A percentile compares a stretch with the other conserved stretches of the same genome.
Conservation (phyloP, 495 filamentous ascomycete genomes). For the Acidomyces sp. region DNA sequence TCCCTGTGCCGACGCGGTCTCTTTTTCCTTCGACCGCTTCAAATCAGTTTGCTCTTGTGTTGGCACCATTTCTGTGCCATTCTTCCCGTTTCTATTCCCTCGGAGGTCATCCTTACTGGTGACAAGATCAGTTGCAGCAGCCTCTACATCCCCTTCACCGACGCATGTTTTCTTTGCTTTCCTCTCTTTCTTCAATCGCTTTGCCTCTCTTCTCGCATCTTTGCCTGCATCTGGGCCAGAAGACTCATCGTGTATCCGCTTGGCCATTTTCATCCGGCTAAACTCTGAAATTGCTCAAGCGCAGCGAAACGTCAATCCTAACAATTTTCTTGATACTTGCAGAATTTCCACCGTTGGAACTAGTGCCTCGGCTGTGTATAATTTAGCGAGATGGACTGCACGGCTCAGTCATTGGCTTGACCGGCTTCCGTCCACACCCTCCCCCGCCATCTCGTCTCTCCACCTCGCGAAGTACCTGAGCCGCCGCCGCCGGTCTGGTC, state of each 20-base stretch:
- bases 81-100: neutral
- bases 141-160: neutral
- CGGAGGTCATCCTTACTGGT: neutral
- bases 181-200: conserved; percentile 19
- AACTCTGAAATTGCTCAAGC: too few relatives aligned
- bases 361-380: too few relatives aligned
- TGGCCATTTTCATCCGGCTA: too few relatives aligned
- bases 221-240: conserved; percentile 1
- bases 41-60: conserved; percentile 17
- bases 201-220: conserved; percentile 11
- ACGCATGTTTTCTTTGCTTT: neutral
- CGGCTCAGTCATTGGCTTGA: too few relatives aligned
- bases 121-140: neutral
- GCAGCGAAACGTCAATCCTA: too few relatives aligned
- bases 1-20: conserved; percentile 4
- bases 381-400: too few relatives aligned
- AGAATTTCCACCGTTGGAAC: too few relatives aligned
- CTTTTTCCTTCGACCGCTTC: conserved; percentile 17
- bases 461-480: too few relatives aligned
- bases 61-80: neutral
- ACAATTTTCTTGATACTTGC: too few relatives aligned
- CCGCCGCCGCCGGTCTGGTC: too few relatives aligned
- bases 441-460: too few relatives aligned
- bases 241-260: conserved; percentile 11
- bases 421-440: too few relatives aligned